A percentile compares a stretch with the other conserved stretches of the same genome.
phyloP scores from a whole-genome alignment of 768 basidiomycete genomes.

The Pisolithus orientalis region DNA sequence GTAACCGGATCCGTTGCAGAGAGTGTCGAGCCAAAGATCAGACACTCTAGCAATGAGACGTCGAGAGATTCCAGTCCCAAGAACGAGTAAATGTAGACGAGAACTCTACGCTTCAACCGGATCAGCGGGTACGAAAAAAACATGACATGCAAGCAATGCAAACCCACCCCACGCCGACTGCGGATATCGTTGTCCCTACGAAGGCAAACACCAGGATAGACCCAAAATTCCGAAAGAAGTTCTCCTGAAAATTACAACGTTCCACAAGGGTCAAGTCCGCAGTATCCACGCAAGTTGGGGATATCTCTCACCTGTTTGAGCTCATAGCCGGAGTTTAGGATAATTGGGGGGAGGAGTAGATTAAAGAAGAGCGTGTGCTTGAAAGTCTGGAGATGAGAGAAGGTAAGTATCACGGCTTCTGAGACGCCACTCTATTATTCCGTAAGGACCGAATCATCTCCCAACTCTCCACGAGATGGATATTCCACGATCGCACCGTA shows the following conservation, averaged over 20 bases:
- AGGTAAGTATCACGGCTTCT: constrained; percentile 6
- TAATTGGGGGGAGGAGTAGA: constrained; percentile 95
- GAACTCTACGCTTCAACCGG: constrained; percentile 59
- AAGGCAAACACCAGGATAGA: constrained; percentile 94
- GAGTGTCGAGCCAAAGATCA: constrained; percentile 93
- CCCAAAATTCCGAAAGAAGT: constrained; percentile 98
- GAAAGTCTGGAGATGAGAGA: constrained; percentile 59
- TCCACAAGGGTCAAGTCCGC: not conserved
- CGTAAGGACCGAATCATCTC: too few species aligned
- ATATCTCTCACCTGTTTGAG: constrained; percentile 73
- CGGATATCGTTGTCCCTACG: constrained; percentile 91
- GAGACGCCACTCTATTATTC: not conserved
- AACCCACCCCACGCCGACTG: constrained; percentile 89
- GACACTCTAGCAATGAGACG: constrained; percentile 83
- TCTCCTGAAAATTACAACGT: constrained; percentile 53
- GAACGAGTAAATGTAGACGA: constrained; percentile 93
- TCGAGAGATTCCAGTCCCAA: constrained; percentile 87
- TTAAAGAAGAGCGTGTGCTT: constrained; percentile 98
- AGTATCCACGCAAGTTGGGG: not conserved
- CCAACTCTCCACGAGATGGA: not conserved
- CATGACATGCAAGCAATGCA: not conserved
- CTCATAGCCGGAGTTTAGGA: constrained; percentile 96
- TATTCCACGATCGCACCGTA: too few species aligned
- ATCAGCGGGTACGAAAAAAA: constrained; percentile 28
- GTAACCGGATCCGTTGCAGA: constrained; percentile 98